Conservation (phyloP, 371 early-diverging fungal species). For the Coemansia sp. region DNA sequence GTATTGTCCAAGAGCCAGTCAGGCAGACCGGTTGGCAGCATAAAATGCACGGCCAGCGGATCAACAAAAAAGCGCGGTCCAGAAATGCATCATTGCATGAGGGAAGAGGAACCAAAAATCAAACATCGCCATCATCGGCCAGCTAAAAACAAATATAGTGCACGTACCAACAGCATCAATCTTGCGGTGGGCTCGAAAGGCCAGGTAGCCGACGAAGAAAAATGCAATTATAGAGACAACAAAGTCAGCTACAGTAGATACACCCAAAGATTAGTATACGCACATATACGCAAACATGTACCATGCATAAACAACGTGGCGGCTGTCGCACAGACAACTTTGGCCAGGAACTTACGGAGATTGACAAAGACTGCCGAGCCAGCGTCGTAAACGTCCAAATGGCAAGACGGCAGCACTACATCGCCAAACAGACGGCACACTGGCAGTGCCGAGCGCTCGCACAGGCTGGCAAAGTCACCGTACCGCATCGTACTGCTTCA, state of each 20-base stretch:
- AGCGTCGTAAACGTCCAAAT: slow-evolving; percentile 13
- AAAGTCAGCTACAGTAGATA: slow-evolving; percentile 44
- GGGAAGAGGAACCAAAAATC: background rate
- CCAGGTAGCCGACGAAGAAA: slow-evolving; percentile 38
- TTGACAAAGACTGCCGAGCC: slow-evolving; percentile 38
- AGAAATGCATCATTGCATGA: background rate
- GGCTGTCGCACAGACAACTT: background rate
- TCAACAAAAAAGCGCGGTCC: background rate
- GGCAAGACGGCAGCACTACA: slow-evolving; percentile 29
- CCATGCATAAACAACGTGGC: background rate
- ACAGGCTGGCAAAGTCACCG: slow-evolving; percentile 50
- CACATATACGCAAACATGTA: background rate
- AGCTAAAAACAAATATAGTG: background rate
- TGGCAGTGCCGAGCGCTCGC: slow-evolving; percentile 48
- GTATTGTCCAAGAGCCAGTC: background rate
- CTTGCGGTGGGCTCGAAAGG: slow-evolving; percentile 47
- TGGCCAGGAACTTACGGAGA: slow-evolving; percentile 28
- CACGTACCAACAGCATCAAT: slow-evolving; percentile 51
- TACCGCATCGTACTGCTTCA: slow-evolving; percentile 40
- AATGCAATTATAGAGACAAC: slow-evolving; percentile 44
- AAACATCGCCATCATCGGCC: background rate
- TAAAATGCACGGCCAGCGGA: background rate
- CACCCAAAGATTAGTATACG: background rate
- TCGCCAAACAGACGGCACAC: slow-evolving; percentile 47
- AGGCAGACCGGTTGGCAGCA: background rate